Conservation (phyloP, 805 yeast genomes). For the Kazachstania taianensis region DNA sequence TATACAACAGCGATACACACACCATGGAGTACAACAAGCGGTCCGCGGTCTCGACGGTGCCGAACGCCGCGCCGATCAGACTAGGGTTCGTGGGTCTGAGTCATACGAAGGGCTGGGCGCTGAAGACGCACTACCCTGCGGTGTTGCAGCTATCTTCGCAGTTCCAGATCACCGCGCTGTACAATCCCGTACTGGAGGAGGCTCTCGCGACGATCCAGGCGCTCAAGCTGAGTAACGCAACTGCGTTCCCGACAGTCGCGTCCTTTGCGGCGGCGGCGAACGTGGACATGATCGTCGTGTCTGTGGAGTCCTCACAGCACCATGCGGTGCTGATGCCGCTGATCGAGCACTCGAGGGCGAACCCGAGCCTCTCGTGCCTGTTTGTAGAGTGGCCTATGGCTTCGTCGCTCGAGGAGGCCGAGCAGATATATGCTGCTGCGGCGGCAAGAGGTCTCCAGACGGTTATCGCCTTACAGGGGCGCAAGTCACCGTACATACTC, state of each 20-base stretch:
- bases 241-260: conserved; percentile 19
- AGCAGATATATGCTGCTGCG: conserved; percentile 19
- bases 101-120: conserved; percentile 23
- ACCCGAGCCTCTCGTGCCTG: conserved; percentile 19
- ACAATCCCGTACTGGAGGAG: conserved; percentile 14
- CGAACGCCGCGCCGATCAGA: conserved; percentile 20
- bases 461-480: conserved; percentile 24
- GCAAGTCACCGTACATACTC: conserved; percentile 25
- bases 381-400: conserved; percentile 26
- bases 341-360: conserved; percentile 14
- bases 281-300: conserved; percentile 22
- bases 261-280: conserved; percentile 16
- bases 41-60: conserved; percentile 25
- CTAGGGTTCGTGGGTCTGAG: conserved; percentile 24
- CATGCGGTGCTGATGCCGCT: conserved; percentile 13
- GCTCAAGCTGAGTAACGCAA: conserved; percentile 19
- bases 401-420: conserved; percentile 18
- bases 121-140: conserved; percentile 25
- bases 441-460: conserved; percentile 21
- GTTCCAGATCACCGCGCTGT: conserved; percentile 22
- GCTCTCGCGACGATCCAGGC: conserved; percentile 17
- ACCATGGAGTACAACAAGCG: conserved; percentile 21
- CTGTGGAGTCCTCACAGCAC: conserved; percentile 17
- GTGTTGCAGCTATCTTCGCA: conserved; percentile 24
- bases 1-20: background rate